Base-by-base conservation (phyloP, 495 filamentous ascomycete species). In the Aspergillus wentii region DNA sequence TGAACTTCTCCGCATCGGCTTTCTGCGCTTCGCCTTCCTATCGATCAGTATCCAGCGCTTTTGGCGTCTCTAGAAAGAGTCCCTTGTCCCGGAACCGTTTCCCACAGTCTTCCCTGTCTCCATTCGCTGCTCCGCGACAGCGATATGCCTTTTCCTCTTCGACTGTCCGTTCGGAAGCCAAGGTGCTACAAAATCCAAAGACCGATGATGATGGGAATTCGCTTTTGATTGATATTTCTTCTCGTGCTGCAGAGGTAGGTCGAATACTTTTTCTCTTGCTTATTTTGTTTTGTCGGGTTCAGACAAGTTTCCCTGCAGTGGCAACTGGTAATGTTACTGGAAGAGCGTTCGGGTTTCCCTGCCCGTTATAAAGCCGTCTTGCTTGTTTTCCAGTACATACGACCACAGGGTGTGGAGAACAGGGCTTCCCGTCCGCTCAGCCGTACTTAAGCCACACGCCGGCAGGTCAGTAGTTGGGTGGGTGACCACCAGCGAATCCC, bases 171-270 rank as follows among this genome's bases (percentile, higher is more conserved):
- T 38, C 46, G 5, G 56, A 54, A 17, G 52, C 61, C 21, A 56
- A 57, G 40, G 53, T 65, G 11, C 29, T 45, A 32, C 62, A 64
- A 35, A 69, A 69, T 21, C 62, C 62, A 41, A 54, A 59, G 44
- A 49, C 53, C 23, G 81, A 83, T 54, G 85, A 89, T 6, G 76
- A 88, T 28, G 90, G 90, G n/a, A 82, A 88, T 26, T 69, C 82
- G 26, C 86, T 95, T 78, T 67, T 64, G 49, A 71, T 96, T 18
- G 76, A 78, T 35, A 90, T 96, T 36, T 92, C 88, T 1, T 74
- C 80, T 13, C 74, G 89, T 28, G 92, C 92, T 17, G 75, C 85
- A 20, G 77, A 84, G 59, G 88, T 91, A 74, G 41, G 75, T 68
- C 38, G 1, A 41, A 23, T 43, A 20, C 36, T 5, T 19, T 33